Conservation (phyloP, 495 filamentous ascomycete species). For the Podospora pseudoanserina region DNA sequence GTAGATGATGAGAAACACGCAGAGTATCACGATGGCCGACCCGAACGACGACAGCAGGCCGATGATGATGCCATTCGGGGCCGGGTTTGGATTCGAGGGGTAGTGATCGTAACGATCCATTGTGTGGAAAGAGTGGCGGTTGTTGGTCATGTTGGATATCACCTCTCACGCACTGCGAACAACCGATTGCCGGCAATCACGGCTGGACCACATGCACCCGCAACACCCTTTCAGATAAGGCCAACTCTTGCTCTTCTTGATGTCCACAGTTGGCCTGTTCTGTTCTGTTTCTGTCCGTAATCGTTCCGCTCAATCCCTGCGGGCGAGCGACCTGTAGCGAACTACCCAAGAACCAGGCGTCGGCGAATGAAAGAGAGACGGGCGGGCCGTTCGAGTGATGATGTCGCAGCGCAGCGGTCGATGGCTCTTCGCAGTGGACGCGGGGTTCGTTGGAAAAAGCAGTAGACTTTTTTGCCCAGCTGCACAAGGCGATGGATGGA, state of each 20-base stretch:
- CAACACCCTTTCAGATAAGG: constrained; percentile 12
- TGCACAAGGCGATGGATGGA: not conserved
- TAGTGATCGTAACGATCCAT: constrained; percentile 23
- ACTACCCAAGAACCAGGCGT: not conserved
- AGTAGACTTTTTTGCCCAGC: not conserved
- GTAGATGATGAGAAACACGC: constrained; percentile 81
- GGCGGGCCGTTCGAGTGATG: not conserved
- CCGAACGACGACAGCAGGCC: constrained; percentile 96
- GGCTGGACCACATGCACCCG: constrained; percentile 23
- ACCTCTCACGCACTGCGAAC: constrained; percentile 3
- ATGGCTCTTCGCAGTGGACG: not conserved
- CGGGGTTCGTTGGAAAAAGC: not conserved
- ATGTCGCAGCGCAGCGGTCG: not conserved
- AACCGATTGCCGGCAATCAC: constrained; percentile 12
- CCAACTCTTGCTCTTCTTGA: not conserved
- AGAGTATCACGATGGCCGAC: constrained; percentile 75
- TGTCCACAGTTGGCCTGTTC: not conserved
- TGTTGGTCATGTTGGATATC: not conserved
- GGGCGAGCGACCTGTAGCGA: not conserved
- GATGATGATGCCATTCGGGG: constrained; percentile 77
- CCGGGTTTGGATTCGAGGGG: constrained; percentile 26
- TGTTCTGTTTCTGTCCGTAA: not conserved
- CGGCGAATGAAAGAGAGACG: not conserved
- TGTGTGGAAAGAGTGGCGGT: constrained; percentile 6
- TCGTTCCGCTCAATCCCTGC: not conserved